phyloP scores from a whole-genome alignment of 2,329 filamentous ascomycete genomes.

The Alternaria rosae region DNA sequence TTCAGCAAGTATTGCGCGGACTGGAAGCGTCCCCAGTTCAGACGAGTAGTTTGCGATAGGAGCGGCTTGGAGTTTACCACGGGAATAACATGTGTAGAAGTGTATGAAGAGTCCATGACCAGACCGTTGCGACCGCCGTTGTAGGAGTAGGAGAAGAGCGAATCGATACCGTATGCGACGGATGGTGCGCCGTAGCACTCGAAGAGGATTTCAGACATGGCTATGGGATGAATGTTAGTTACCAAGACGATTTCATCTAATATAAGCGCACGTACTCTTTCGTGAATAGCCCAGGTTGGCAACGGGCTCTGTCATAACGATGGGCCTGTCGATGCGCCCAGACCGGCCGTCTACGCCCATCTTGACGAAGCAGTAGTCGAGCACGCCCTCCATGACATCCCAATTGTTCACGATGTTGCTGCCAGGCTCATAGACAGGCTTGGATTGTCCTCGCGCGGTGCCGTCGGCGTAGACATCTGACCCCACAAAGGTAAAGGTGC shows the following conservation, averaged over 20 bases:
- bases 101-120: conserved; percentile 90
- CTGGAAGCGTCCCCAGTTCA: conserved; percentile 96
- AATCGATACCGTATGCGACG: conserved; percentile 93
- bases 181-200: conserved; percentile 93
- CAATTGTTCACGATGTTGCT: conserved; percentile 95
- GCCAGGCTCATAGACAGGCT: conserved; percentile 88
- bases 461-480: conserved; percentile 94
- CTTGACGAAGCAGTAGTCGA: conserved; percentile 96
- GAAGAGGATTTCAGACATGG: conserved; percentile 97
- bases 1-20: conserved; percentile 90
- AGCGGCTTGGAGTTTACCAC: conserved; percentile 87
- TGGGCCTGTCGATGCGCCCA: conserved; percentile 80
- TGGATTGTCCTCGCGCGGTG: conserved; percentile 86
- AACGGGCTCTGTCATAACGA: conserved; percentile 95
- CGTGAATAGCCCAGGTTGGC: conserved; percentile 89
- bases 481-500: conserved; percentile 91
- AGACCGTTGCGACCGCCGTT: conserved; percentile 88
- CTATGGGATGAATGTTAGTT: conserved; percentile 57
- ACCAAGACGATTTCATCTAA: not conserved
- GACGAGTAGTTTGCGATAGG: conserved; percentile 80
- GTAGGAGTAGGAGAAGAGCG: conserved; percentile 92
- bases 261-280: conserved; percentile 69
- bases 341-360: conserved; percentile 80
- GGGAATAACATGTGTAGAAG: conserved; percentile 92
- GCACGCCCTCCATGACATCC: conserved; percentile 93